These are phyloP conservation scores for Tetradesmus lagerheimii DNA, from an alignment of 139 green algal species.

Conservation along the genomic window DNA sequence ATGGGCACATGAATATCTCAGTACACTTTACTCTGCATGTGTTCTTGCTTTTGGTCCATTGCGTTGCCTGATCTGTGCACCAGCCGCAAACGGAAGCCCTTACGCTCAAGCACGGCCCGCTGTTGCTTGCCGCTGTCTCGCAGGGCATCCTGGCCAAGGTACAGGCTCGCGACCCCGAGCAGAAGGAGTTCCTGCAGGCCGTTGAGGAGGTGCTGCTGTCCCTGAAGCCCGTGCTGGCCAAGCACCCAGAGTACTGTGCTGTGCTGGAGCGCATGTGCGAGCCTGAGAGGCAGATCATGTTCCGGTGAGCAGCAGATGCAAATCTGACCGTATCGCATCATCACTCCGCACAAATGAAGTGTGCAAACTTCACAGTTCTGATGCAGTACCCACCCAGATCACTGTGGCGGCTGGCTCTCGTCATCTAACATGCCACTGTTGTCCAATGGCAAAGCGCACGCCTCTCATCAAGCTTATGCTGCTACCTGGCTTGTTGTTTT, in stretches of 20 bases:
- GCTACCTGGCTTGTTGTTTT: neutral
- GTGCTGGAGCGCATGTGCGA: conserved; percentile 70
- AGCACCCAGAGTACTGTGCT: conserved; percentile 60
- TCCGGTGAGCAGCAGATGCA: conserved; percentile 53
- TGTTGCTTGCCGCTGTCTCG: neutral
- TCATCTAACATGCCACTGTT: too few relatives aligned
- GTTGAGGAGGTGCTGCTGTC: conserved; percentile 65
- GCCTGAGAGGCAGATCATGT: conserved; percentile 75
- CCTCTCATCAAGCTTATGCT: too few relatives aligned
- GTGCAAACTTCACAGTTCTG: neutral
- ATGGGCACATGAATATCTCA: neutral
- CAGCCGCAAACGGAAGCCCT: neutral
- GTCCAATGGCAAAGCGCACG: too few relatives aligned
- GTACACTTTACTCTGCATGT: neutral
- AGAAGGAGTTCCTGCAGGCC: conserved; percentile 62
- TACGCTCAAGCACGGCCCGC: neutral
- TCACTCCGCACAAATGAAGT: too few relatives aligned
- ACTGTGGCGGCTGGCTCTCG: too few relatives aligned
- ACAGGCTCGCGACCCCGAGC: conserved; percentile 39
- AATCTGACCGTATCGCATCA: too few relatives aligned
- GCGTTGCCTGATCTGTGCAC: neutral
- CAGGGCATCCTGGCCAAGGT: conserved; percentile 43
- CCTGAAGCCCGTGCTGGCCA: conserved; percentile 74
- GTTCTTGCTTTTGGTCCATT: neutral
- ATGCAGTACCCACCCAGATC: neutral